These are phyloP conservation scores for Pugionium cornutum DNA, from an alignment of 345 rosid species.

Conservation along the genomic window DNA sequence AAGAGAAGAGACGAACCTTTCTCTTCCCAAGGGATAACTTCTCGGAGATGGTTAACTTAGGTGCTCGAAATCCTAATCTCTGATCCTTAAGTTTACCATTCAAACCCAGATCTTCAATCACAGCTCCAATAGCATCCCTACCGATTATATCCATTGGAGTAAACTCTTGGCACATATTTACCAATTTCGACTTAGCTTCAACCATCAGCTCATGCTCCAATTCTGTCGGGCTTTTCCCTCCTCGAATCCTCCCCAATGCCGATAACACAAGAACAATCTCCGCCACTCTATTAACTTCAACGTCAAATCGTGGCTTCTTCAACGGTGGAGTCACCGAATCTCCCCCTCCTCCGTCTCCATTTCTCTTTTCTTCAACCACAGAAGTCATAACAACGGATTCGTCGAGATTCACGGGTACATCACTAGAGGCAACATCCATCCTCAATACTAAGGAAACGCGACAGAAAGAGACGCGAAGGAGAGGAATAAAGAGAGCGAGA, in stretches of 20 bases:
- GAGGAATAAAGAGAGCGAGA: neutral
- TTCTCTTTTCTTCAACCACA: slow-evolving; percentile 7
- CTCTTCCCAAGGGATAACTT: slow-evolving; percentile 59
- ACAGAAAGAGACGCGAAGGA: slow-evolving; percentile 12
- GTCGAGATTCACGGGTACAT: slow-evolving; percentile 25
- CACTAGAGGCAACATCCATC: slow-evolving; percentile 27
- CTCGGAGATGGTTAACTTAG: slow-evolving; percentile 71
- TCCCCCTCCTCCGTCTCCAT: slow-evolving; percentile 30
- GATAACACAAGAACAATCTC: slow-evolving; percentile 88
- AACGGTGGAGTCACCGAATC: slow-evolving; percentile 28
- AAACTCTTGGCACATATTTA: slow-evolving; percentile 56
- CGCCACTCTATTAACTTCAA: slow-evolving; percentile 61
- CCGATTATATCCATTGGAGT: slow-evolving; percentile 70
- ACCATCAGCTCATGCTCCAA: slow-evolving; percentile 69
- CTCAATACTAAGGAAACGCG: neutral
- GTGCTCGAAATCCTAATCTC: slow-evolving; percentile 60
- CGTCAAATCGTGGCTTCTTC: slow-evolving; percentile 48
- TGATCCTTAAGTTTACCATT: slow-evolving; percentile 66
- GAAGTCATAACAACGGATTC: neutral
- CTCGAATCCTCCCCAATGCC: slow-evolving; percentile 71
- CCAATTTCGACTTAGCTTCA: slow-evolving; percentile 78
- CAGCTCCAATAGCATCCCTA: slow-evolving; percentile 58
- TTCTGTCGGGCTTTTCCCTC: slow-evolving; percentile 75
- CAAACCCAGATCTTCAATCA: slow-evolving; percentile 89
- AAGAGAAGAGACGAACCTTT: slow-evolving; percentile 53